Evolutionary conservation across 805 yeast genomes (phyloP).

Genomic region (Suhomyces pyralidae): DNA sequence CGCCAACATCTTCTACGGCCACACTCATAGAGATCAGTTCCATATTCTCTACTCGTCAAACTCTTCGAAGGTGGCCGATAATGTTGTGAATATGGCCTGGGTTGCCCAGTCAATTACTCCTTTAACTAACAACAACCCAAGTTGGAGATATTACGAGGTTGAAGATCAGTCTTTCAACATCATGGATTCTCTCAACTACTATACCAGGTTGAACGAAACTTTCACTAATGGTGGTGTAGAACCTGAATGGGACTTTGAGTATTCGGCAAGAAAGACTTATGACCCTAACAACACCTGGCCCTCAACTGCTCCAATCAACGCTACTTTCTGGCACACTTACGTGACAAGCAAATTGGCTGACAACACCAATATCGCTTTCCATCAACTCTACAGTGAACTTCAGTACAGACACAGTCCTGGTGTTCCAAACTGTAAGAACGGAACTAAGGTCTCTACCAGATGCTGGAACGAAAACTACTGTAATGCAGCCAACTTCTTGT

Average conservation of each 20-base stretch:
- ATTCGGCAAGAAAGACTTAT: slow-evolving; percentile 61
- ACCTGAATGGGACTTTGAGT: slow-evolving; percentile 61
- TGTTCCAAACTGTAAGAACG: slow-evolving; percentile 45
- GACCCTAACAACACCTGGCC: slow-evolving; percentile 58
- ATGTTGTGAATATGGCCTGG: slow-evolving; percentile 56
- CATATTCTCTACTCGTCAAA: slow-evolving; percentile 52
- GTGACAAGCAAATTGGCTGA: slow-evolving; percentile 47
- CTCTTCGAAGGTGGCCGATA: slow-evolving; percentile 29
- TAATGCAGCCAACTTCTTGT: slow-evolving; percentile 33
- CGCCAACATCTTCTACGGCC: slow-evolving; percentile 69
- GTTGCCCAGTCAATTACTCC: slow-evolving; percentile 68
- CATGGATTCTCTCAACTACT: slow-evolving; percentile 58
- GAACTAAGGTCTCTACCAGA: slow-evolving; percentile 9
- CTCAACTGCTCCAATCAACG: slow-evolving; percentile 55
- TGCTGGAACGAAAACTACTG: slow-evolving; percentile 37
- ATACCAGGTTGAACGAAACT: slow-evolving; percentile 57
- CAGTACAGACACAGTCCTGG: slow-evolving; percentile 56
- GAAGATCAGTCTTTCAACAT: slow-evolving; percentile 59
- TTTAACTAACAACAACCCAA: slow-evolving; percentile 56
- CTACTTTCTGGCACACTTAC: slow-evolving; percentile 59
- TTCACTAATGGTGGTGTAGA: slow-evolving; percentile 51
- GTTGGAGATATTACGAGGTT: slow-evolving; percentile 70
- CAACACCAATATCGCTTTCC: slow-evolving; percentile 34
- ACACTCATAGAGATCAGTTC: slow-evolving; percentile 69
- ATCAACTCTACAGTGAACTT: slow-evolving; percentile 49